Evolutionary conservation across 2,329 filamentous ascomycete genomes (phyloP).

Genomic region (Stenocarpella maydis): DNA sequence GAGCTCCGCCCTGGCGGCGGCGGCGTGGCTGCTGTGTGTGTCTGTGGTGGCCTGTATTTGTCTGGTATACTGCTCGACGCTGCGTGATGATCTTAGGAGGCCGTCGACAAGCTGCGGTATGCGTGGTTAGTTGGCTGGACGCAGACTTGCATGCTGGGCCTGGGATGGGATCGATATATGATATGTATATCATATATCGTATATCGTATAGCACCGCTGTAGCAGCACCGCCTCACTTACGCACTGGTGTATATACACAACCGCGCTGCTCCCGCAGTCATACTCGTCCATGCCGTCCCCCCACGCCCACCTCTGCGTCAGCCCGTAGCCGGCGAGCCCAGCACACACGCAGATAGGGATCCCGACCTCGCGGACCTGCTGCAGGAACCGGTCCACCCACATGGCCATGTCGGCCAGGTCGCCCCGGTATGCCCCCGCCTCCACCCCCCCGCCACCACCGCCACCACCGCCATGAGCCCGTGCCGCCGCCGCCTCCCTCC

Average conservation of each 20-base stretch:
- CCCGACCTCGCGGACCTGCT: neutral
- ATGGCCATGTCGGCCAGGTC: neutral
- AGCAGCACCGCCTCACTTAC: no score
- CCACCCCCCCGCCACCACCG: neutral
- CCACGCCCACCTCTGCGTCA: constrained; percentile 14
- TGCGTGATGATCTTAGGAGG: neutral
- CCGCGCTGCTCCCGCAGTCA: neutral
- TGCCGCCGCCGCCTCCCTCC: neutral
- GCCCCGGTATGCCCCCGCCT: neutral
- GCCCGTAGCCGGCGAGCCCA: neutral
- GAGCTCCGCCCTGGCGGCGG: rapidly evolving
- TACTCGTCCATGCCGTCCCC: neutral
- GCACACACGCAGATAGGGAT: constrained; percentile 1
- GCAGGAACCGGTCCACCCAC: neutral
- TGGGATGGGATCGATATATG: no score
- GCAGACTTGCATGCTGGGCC: no score
- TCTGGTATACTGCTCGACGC: neutral
- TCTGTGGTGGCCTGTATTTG: neutral
- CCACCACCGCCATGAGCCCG: no score
- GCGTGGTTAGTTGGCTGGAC: no score
- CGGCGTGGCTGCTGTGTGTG: neutral
- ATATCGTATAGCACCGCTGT: no score
- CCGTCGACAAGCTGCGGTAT: neutral
- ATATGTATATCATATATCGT: no score
- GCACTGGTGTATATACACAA: constrained; percentile 1